Evolutionary conservation across 768 basidiomycete species (phyloP).

Genomic region (Mycena filopes): DNA sequence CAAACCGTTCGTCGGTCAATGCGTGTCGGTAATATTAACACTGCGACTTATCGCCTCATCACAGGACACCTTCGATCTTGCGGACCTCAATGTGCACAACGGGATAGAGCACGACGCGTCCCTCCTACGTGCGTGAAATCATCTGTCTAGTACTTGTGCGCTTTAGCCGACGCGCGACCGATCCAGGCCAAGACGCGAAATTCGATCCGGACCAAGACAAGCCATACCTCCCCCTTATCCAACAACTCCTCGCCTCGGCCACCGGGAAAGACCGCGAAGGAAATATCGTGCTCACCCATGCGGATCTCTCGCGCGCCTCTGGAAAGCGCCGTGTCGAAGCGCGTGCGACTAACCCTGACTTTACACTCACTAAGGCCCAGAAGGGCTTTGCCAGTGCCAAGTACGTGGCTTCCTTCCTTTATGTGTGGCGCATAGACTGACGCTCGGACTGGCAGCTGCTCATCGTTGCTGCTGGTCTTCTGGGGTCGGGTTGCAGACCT

Average conservation of each 20-base stretch:
- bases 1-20: constrained; percentile 17
- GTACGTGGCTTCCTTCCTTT: constrained; percentile 42
- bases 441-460: constrained; percentile 59
- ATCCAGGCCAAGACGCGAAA: constrained; percentile 62
- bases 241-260: constrained; percentile 53
- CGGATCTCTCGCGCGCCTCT: constrained; percentile 53
- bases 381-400: constrained; percentile 44
- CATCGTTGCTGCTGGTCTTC: constrained; percentile 71
- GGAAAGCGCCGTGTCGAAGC: constrained; percentile 58
- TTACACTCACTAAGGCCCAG: constrained; percentile 48
- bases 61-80: constrained; percentile 53
- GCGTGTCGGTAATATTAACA: neutral
- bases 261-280: constrained; percentile 51
- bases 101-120: constrained; percentile 57
- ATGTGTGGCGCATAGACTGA: neutral
- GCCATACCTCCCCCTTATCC: constrained; percentile 47
- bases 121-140: constrained; percentile 42
- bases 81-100: constrained; percentile 61
- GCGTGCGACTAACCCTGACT: constrained; percentile 51
- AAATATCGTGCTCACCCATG: constrained; percentile 45
- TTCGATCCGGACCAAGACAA: constrained; percentile 51
- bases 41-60: no score
- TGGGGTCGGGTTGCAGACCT: constrained; percentile 71
- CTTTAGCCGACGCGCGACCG: neutral
- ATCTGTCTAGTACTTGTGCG: neutral